Conservation (phyloP, 106 monocot genomes). For the Acanthochlamys bracteata region DNA sequence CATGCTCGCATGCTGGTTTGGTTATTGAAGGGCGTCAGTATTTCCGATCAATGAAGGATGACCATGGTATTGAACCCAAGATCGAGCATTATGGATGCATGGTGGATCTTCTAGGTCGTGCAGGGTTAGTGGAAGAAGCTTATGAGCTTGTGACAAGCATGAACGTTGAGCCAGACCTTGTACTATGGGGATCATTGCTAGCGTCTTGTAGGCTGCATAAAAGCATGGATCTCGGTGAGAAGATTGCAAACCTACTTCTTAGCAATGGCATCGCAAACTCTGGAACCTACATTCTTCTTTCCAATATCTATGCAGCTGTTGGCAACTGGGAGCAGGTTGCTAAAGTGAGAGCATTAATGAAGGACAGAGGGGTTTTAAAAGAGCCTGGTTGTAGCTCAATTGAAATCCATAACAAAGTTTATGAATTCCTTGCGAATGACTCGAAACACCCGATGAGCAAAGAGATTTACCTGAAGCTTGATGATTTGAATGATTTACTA, state of each 20-base stretch:
- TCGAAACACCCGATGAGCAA: conserved; percentile 40
- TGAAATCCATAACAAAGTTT: conserved; percentile 41
- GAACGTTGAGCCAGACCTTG: conserved; percentile 41
- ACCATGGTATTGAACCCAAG: conserved; percentile 56
- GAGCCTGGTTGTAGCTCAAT: conserved; percentile 76
- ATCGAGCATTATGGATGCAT: conserved; percentile 85
- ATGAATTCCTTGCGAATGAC: conserved; percentile 69
- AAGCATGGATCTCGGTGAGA: conserved; percentile 37
- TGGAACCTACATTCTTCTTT: conserved; percentile 57
- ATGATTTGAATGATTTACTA: conserved; percentile 35
- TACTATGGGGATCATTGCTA: conserved; percentile 61
- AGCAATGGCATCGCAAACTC: conserved; percentile 51
- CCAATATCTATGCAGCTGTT: conserved; percentile 54
- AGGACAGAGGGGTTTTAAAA: conserved; percentile 39
- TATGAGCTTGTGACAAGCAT: conserved; percentile 46
- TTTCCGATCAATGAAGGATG: conserved; percentile 44
- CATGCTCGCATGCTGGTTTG: conserved; percentile 69
- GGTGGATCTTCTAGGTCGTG: conserved; percentile 69
- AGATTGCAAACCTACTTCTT: conserved; percentile 44
- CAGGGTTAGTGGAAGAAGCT: conserved; percentile 68
- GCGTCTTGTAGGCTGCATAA: conserved; percentile 62
- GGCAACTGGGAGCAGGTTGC: conserved; percentile 61
- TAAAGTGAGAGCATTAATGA: conserved; percentile 60
- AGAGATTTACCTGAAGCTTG: conserved; percentile 63
- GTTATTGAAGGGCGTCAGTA: conserved; percentile 42